Evolutionary conservation across 345 rosid species (phyloP).

Genomic region (Eucalyptus marginata): DNA sequence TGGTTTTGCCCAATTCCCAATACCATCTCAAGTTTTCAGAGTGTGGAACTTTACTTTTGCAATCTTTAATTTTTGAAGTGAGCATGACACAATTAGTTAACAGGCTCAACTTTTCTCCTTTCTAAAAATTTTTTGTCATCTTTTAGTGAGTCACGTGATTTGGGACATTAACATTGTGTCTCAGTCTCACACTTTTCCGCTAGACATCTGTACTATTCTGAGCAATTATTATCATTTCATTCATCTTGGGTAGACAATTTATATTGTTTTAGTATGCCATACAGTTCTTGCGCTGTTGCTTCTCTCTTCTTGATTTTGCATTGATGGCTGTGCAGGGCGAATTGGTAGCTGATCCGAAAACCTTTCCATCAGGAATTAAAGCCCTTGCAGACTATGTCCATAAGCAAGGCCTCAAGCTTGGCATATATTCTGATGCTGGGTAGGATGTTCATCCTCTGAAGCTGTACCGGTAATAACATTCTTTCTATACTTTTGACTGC

Average conservation of each 20-base stretch:
- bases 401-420: conserved; percentile 83
- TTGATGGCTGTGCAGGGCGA: conserved; percentile 47
- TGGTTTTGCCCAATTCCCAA: background rate
- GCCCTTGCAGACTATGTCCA: conserved; percentile 81
- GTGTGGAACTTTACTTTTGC: background rate
- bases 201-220: background rate
- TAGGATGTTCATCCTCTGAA: conserved; percentile 15
- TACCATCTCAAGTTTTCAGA: background rate
- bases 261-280: background rate
- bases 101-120: background rate
- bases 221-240: background rate
- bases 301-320: background rate
- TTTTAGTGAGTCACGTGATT: background rate
- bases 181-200: background rate
- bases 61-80: background rate
- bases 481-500: background rate
- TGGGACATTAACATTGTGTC: background rate
- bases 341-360: conserved; percentile 60
- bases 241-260: background rate
- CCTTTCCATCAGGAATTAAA: conserved; percentile 89
- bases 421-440: conserved; percentile 99
- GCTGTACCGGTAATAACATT: background rate
- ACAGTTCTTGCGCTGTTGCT: background rate
- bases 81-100: background rate
- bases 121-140: background rate